A percentile compares a stretch with the other conserved stretches of the same genome.
These are phyloP conservation scores for Persicaria tinctoria DNA, from an alignment of 148 eudicot species.

Conservation along the genomic window DNA sequence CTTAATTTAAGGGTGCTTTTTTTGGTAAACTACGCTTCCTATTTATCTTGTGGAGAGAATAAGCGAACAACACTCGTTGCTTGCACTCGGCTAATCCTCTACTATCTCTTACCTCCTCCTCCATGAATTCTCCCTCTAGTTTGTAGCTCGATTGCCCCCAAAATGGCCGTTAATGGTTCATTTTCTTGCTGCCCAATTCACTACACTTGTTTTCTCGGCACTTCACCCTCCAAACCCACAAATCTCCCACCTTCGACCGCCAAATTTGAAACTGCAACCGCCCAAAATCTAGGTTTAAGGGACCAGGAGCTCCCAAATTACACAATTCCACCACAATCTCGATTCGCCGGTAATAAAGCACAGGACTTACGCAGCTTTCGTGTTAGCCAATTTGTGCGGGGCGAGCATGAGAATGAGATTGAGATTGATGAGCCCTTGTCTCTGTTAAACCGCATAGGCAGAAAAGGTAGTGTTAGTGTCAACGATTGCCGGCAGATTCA, in stretches of 20 bases:
- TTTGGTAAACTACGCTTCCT: too few species aligned
- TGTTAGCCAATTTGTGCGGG: background rate
- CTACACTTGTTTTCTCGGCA: constrained; percentile 13
- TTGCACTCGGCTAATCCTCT: background rate
- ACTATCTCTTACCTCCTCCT: background rate
- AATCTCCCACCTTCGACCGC: background rate
- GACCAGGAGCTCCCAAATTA: constrained; percentile 4
- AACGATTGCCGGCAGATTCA: constrained; percentile 40
- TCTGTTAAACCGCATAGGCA: background rate
- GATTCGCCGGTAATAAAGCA: background rate
- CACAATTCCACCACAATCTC: background rate
- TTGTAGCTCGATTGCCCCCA: constrained; percentile 4
- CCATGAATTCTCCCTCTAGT: background rate
- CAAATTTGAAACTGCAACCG: constrained; percentile 1
- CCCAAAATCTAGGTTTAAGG: constrained; percentile 1
- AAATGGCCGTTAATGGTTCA: constrained; percentile 1
- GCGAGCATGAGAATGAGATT: constrained; percentile 7
- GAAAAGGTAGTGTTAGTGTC: background rate
- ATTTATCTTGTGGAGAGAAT: background rate
- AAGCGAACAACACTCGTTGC: background rate
- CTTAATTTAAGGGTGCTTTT: too few species aligned
- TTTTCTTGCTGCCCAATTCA: constrained; percentile 3
- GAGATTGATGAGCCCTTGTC: background rate
- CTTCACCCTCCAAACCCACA: constrained; percentile 3
- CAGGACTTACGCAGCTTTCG: constrained; percentile 3